Evolutionary conservation across 2,329 filamentous ascomycete species (phyloP).

Genomic region (Plectosphaerella plurivora): DNA sequence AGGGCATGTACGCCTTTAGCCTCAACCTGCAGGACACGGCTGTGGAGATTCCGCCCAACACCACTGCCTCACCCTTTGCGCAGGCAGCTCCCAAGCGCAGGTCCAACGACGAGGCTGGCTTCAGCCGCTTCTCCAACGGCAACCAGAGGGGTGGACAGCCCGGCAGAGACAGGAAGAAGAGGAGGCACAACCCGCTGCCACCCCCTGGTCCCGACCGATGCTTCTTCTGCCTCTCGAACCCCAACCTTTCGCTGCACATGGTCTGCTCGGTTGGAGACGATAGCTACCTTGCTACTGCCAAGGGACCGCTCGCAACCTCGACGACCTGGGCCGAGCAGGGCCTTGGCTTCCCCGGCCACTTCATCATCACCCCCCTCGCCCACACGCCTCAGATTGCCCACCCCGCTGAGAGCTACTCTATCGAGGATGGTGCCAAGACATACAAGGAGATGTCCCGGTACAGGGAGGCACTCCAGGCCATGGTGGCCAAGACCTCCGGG

Average conservation of each 20-base stretch:
- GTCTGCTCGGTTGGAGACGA: constrained; percentile 86
- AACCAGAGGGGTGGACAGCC: constrained; percentile 33
- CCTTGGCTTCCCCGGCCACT: constrained; percentile 75
- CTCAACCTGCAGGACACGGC: constrained; percentile 61
- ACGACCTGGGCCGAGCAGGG: constrained; percentile 61
- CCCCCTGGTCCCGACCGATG: constrained; percentile 73
- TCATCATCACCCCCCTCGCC: constrained; percentile 84
- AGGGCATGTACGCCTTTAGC: constrained; percentile 74
- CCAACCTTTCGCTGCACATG: constrained; percentile 78
- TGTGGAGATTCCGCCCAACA: constrained; percentile 60
- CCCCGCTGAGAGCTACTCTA: constrained; percentile 51
- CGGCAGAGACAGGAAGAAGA: constrained; percentile 37
- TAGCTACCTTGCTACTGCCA: constrained; percentile 84
- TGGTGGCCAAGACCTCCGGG: constrained; percentile 57
- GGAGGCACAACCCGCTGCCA: constrained; percentile 42
- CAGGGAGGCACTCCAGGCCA: constrained; percentile 69
- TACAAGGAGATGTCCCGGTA: constrained; percentile 82
- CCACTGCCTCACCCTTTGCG: constrained; percentile 71
- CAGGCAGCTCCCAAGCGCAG: constrained; percentile 54
- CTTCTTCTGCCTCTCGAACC: constrained; percentile 94
- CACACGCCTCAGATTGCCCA: constrained; percentile 72
- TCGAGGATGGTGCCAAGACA: constrained; percentile 54
- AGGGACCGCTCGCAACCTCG: constrained; percentile 75
- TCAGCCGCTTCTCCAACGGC: constrained; percentile 49
- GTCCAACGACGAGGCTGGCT: constrained; percentile 40